Base-by-base conservation (phyloP, 495 filamentous ascomycete species). In the Hypoxylon trugodes region DNA sequence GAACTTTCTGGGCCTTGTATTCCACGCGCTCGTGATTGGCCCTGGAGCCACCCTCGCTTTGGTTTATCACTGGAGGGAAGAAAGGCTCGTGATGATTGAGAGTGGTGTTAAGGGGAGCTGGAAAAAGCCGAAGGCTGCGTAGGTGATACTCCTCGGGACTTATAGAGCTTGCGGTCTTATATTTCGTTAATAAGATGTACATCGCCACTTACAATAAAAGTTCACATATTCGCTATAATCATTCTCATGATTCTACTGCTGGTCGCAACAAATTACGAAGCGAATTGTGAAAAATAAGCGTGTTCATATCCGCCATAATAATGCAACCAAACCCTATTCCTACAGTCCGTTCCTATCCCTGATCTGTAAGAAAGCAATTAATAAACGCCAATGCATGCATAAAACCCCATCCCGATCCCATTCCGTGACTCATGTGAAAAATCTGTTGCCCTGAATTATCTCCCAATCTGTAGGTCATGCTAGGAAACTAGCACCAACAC, bases 401-500 rank as follows among this genome's bases (percentile, higher is more conserved):
- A 33, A n/a, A n/a, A 32, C 18, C 22, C 59, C 61, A 16, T 24
- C 12, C 42, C 65, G n/a, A n/a, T n/a, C n/a, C n/a, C n/a, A n/a
- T 55, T 18, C 26, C 42, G 19, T 63, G 59, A 33, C 46, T 26
- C 49, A 26, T 61, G 48, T 53, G n/a, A 24, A 36, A 61, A 43
- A 21, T 36, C 32, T 43, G 26, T 32, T 38, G 36, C 16, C 36
- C 32, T 49, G 30, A 10, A 52, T 38, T n/a, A 49, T 64, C 22
- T 37, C 33, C 13, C 36, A 30, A 16, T 52, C 40, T 46, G 47
- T 58, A 41, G 12, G 32, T 74, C 59, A 84, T 45, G 71, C 81
- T 54, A 84, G 69, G 58, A 85, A 83, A 59, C 82, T 84, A 66
- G 82, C 81, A 35, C 78, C 77, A 10, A 81, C 76, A 42, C 76